Percentiles rank a stretch among this genome's conserved stretches.
Evolutionary conservation across 169 alveolate species (phyloP).

Genomic region (Perkinsus olseni): DNA sequence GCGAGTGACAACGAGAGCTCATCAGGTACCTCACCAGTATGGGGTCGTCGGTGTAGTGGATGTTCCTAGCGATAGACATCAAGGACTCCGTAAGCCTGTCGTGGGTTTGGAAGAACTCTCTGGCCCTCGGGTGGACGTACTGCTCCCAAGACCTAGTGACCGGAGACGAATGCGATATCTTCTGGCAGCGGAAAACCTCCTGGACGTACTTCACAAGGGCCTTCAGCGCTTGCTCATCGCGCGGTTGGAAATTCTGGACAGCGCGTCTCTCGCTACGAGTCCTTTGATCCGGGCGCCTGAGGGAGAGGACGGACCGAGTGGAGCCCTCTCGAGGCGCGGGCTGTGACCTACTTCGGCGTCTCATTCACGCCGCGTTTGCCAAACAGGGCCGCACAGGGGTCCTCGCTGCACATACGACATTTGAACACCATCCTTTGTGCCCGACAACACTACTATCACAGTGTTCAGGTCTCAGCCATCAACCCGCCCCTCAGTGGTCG

Average conservation of each 20-base stretch:
- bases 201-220: neutral
- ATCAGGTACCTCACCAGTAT: neutral
- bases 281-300: neutral
- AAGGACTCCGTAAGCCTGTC: neutral
- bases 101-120: constrained; percentile 24
- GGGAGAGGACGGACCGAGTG: neutral
- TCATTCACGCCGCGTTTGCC: neutral
- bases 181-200: neutral
- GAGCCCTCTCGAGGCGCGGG: no score
- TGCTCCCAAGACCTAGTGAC: neutral
- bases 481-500: no score
- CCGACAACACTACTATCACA: neutral
- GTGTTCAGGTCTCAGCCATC: no score
- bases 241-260: neutral
- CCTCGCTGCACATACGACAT: neutral
- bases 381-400: neutral
- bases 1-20: neutral
- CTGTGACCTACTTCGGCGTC: neutral
- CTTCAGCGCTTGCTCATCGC: neutral
- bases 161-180: neutral
- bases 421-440: neutral
- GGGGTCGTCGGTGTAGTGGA: constrained; percentile 27
- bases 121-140: constrained; percentile 37
- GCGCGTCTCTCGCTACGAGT: neutral
- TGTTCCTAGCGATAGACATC: neutral